Percentiles rank a stretch among this genome's conserved stretches.
phyloP scores from a whole-genome alignment of 805 yeast genomes.

The Candida dajiaensis region DNA sequence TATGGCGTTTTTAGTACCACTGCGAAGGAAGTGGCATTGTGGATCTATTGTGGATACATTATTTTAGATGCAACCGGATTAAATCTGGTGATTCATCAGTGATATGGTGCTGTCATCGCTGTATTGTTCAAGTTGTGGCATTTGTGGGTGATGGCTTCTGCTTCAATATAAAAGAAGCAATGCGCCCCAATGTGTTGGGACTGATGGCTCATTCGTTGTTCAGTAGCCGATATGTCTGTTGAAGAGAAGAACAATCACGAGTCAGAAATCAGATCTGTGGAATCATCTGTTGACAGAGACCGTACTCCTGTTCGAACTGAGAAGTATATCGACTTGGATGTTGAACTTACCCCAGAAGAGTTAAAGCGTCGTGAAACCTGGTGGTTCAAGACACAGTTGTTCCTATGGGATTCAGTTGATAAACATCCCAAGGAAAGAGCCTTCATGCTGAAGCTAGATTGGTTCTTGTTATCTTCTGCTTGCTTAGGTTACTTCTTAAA shows the following conservation, averaged over 20 bases:
- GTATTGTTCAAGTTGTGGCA: not conserved
- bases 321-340: slow-evolving; percentile 5
- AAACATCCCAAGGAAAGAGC: slow-evolving; percentile 30
- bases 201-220: not conserved
- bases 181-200: not conserved
- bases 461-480: slow-evolving; percentile 34
- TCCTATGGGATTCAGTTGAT: slow-evolving; percentile 26
- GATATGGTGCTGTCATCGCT: not conserved
- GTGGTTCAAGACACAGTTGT: slow-evolving; percentile 3
- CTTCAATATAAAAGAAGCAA: not conserved
- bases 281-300: not conserved
- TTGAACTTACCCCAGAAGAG: slow-evolving; percentile 4
- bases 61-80: not conserved
- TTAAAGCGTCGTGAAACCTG: slow-evolving; percentile 1
- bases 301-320: not conserved
- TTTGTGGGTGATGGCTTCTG: too few relatives aligned
- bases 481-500: slow-evolving; percentile 42
- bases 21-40: not conserved
- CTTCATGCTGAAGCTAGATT: slow-evolving; percentile 30
- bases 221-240: not conserved
- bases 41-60: too few relatives aligned
- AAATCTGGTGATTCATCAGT: too few relatives aligned
- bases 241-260: not conserved
- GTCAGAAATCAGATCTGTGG: not conserved
- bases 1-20: not conserved